Evolutionary conservation across 345 rosid species (phyloP).

Genomic region (Brassica napus): Da-Ae NC_063446.1:10122501-10123000

Average conservation of each 20-base stretch:
- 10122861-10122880: neutral
- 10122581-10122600: conserved; percentile 86
- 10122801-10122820: neutral
- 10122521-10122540: conserved; percentile 91
- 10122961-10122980: conserved; percentile 59
- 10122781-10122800: neutral
- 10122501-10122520: conserved; percentile 86
- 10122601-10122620: conserved; percentile 69
- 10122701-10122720: no score
- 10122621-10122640: neutral
- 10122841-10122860: neutral
- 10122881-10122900: neutral
- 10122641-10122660: neutral
- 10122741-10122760: neutral
- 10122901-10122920: conserved; percentile 58
- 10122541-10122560: conserved; percentile 54
- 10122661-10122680: neutral
- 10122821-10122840: neutral
- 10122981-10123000: neutral
- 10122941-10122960: conserved; percentile 97
- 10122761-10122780: neutral
- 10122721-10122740: neutral
- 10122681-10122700: no score
- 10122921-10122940: conserved; percentile 82
- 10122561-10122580: conserved; percentile 74